Evolutionary conservation across 129 eudicot species (phyloP).

Genomic region (Tagetes erecta): DNA sequence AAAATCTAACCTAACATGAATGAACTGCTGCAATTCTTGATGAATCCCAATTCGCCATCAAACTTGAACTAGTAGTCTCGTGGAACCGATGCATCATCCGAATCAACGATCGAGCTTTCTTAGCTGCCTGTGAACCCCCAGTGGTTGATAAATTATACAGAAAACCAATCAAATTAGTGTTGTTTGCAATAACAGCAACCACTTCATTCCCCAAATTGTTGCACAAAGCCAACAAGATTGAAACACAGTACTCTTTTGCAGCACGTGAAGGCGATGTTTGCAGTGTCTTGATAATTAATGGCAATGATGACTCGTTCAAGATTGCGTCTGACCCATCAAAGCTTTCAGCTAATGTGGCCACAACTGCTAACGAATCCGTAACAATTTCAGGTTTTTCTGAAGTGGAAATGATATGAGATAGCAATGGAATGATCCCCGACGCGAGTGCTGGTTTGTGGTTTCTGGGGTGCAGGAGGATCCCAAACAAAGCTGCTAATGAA

Average conservation of each 20-base stretch:
- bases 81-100: constrained; percentile 58
- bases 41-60: constrained; percentile 41
- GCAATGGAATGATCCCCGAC: constrained; percentile 56
- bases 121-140: constrained; percentile 51
- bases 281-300: constrained; percentile 32
- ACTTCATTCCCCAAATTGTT: constrained; percentile 65
- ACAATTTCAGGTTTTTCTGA: constrained; percentile 54
- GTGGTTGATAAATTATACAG: constrained; percentile 51
- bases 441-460: constrained; percentile 52
- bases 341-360: constrained; percentile 64
- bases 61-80: constrained; percentile 54
- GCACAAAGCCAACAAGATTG: constrained; percentile 61
- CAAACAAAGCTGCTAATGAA: constrained; percentile 64
- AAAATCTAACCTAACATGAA: constrained; percentile 48
- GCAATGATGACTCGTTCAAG: constrained; percentile 37
- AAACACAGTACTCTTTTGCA: constrained; percentile 72
- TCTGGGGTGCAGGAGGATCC: constrained; percentile 54
- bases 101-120: constrained; percentile 61
- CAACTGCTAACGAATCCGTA: constrained; percentile 68
- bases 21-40: constrained; percentile 45
- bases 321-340: constrained; percentile 59
- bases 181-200: constrained; percentile 50
- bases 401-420: constrained; percentile 43
- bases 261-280: constrained; percentile 43
- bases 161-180: constrained; percentile 46